phyloP scores from a whole-genome alignment of 257 asterid species.

The Nicotiana tomentosiformis region DNA sequence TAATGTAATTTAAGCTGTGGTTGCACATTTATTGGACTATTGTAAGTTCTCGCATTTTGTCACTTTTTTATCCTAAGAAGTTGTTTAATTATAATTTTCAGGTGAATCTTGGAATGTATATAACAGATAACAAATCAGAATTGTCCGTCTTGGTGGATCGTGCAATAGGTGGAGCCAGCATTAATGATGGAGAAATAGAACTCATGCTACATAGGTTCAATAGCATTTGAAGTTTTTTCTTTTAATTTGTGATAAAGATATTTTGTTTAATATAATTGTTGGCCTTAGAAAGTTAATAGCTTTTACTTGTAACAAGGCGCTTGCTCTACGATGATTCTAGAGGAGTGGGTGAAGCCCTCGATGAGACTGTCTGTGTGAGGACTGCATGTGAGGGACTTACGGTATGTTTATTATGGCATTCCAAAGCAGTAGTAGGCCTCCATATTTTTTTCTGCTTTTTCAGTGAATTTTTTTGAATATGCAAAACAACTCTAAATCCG shows the following conservation, averaged over 20 bases:
- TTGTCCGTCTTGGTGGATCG: constrained; percentile 81
- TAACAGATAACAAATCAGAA: constrained; percentile 57
- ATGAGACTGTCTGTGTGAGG: constrained; percentile 54
- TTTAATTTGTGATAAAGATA: not conserved
- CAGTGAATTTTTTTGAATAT: not conserved
- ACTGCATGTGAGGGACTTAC: constrained; percentile 57
- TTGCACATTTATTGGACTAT: not conserved
- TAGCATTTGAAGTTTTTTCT: not conserved
- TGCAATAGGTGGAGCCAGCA: constrained; percentile 84
- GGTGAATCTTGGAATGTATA: constrained; percentile 71
- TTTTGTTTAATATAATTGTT: not conserved
- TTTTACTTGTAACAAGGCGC: constrained; percentile 40
- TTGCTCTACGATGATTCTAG: constrained; percentile 46
- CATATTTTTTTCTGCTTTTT: not conserved
- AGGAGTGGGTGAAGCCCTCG: constrained; percentile 68
- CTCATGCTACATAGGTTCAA: constrained; percentile 78
- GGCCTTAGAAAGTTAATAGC: not conserved
- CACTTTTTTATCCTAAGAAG: not conserved
- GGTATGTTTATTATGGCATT: constrained; percentile 29
- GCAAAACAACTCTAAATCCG: not conserved
- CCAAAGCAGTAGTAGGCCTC: not conserved
- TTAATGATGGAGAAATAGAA: constrained; percentile 75
- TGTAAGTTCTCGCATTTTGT: not conserved
- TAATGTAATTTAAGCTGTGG: not conserved
- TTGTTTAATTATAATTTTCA: constrained; percentile 15